phyloP scores from a whole-genome alignment of 2,329 filamentous ascomycete species.

The Colletotrichum camelliae region DNA sequence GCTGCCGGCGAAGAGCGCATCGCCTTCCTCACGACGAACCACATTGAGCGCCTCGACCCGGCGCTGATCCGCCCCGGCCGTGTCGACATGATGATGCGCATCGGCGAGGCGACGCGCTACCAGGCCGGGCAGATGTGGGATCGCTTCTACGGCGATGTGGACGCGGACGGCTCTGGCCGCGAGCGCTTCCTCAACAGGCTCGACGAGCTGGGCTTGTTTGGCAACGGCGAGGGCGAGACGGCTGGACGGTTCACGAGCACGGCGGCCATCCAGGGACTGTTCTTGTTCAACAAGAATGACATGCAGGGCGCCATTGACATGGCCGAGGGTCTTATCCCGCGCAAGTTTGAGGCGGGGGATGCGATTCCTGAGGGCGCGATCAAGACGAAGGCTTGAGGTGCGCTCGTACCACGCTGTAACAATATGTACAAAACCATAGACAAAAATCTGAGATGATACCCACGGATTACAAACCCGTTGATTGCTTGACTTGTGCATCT shows the following conservation, averaged over 20 bases:
- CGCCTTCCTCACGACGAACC: constrained; percentile 93
- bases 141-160: constrained; percentile 89
- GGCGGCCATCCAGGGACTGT: constrained; percentile 91
- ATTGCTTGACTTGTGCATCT: neutral
- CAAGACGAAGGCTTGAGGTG: constrained; percentile 42
- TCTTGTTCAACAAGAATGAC: constrained; percentile 93
- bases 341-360: constrained; percentile 58
- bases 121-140: constrained; percentile 92
- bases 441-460: constrained; percentile 7
- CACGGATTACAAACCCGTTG: neutral
- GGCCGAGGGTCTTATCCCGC: constrained; percentile 71
- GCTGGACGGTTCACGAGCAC: constrained; percentile 73
- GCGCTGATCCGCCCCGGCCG: constrained; percentile 89
- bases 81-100: constrained; percentile 90
- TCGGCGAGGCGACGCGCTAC: constrained; percentile 85
- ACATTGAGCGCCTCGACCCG: constrained; percentile 86
- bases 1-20: constrained; percentile 94
- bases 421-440: constrained; percentile 2
- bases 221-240: constrained; percentile 54
- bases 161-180: constrained; percentile 66
- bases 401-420: neutral
- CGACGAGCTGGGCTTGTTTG: constrained; percentile 72
- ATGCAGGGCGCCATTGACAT: constrained; percentile 85
- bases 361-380: constrained; percentile 40
- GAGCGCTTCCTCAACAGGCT: constrained; percentile 75